Evolutionary conservation across 495 filamentous ascomycete genomes (phyloP), one percentile per base, ranked within the genome.

Genomic region (Massariosphaeria phaeospora): DNA sequence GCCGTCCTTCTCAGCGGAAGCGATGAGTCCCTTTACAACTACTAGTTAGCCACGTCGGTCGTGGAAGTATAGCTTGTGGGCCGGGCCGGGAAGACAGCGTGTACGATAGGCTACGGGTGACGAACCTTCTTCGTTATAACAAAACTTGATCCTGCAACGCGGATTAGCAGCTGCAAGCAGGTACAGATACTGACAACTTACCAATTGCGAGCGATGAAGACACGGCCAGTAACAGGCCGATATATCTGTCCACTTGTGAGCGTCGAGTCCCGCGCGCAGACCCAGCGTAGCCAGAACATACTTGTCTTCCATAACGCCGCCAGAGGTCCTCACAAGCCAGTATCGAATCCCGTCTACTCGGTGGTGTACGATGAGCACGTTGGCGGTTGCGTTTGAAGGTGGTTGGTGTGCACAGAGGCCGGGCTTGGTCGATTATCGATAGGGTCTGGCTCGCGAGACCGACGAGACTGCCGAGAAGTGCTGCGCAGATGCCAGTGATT

Each of bases 201-300:
- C 91, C 91, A 69, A 96, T 97, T 53, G 89, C 91, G 76, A 97
- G 79, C 66, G 90, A 95, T 33, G 89, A 95, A 23, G 83, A 76
- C 65, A 98, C 85, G 77, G 93, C 93, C 72, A 98, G 72, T 52
- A 84, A 79, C 65, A 96, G 76, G 62, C 90, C 91, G 67, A 96
- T 81, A 68, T 95, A 95, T 79, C 89, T 96, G 72, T 72, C 56
- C 64, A 64, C 55, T 68, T 64, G 45, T 64, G 13, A 64, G 61
- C 38, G 15, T 34, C 38, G 17, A 12, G n/a, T 20, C 31, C 26
- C 23, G n/a, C 36, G 29, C 34, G 31, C 15, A 18, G 13, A 46
- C 15, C 10, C 18, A 52, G 41, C 25, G 31, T 30, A 27, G 35
- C 35, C 27, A 29, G 47, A 61, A 70, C 85, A 61, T 85, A 94